Base-by-base conservation (phyloP, 306 rosid species). In the Ormosia semicastrata region DNA sequence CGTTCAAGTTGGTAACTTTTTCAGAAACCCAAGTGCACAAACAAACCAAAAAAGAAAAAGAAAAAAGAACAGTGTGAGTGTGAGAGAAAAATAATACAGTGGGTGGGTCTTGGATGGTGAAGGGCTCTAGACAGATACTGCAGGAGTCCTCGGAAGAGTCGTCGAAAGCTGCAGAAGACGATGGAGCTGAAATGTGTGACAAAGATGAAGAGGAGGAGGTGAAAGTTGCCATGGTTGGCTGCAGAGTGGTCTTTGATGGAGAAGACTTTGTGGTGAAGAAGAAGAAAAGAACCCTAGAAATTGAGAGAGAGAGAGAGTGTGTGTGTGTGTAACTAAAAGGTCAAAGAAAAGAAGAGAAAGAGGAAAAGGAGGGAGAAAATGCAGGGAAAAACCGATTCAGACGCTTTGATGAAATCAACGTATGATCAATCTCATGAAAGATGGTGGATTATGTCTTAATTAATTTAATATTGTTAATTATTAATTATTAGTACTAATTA, bases 41-140 rank as follows among this genome's bases (percentile, higher is more conserved):
- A 37, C 3, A 7, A 67, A 24, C 24, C 24, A 18, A 47, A 24
- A 9, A 2, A 50, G 8, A 32, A 56, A 3, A 58, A 11, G 7
- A 52, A 3, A 58, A 11, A 10, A 52, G 0, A 18, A 40, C 3
- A 57, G 17, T 60, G 57, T 24, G 24, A 24, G 24, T 24, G 24
- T 24, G 24, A 24, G 24, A 24, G 24, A 24, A 24, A 24, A 64
- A 66, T 70, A 88, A 72, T 92, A 94, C 98, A 65, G 92, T 87
- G n/a, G 92, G 79, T 9, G 97, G 98, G 74, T 94, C 97, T 4
- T 89, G 64, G 36, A 90, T 6, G 76, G 60, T 76, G 87, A 94
- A 94, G 11, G 96, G 86, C 69, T 94, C 97, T 0, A 94, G 89
- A 79, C 98, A 94, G 14, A 94, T 93, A 68, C 98, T 93, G 87